Evolutionary conservation across 169 alveolate species (phyloP).

Genomic region (Theileria annulata): DNA sequence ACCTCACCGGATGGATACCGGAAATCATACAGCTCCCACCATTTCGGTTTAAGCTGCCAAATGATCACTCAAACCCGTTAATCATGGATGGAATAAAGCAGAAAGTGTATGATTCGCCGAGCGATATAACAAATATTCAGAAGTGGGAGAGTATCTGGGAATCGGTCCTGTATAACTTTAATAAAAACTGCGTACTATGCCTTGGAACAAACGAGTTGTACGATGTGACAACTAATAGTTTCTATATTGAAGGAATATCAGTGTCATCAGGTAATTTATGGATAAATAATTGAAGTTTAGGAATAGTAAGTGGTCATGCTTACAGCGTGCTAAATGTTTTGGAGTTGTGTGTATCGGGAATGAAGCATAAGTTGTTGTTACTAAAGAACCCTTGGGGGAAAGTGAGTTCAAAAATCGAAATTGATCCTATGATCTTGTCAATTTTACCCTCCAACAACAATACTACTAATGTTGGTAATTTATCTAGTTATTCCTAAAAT

Average conservation of each 20-base stretch:
- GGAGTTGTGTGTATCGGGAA: slow-evolving; percentile 57
- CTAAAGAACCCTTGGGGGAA: slow-evolving; percentile 93
- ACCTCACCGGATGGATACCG: slow-evolving; percentile 93
- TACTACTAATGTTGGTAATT: slow-evolving; percentile 6
- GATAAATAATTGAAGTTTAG: slow-evolving; percentile 34
- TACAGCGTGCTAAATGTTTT: slow-evolving; percentile 78
- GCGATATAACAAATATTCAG: not conserved
- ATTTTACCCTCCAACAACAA: slow-evolving; percentile 14
- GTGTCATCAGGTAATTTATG: slow-evolving; percentile 38
- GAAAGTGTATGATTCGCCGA: not conserved
- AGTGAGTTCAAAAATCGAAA: slow-evolving; percentile 86
- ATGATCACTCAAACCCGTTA: not conserved
- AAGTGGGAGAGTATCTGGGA: slow-evolving; percentile 69
- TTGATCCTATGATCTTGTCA: slow-evolving; percentile 71
- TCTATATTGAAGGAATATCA: slow-evolving; percentile 80
- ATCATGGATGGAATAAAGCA: not conserved
- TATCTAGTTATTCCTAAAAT: not conserved
- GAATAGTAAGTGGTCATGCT: slow-evolving; percentile 86
- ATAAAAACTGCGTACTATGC: slow-evolving; percentile 77
- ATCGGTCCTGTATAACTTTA: slow-evolving; percentile 69
- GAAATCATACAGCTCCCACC: slow-evolving; percentile 63
- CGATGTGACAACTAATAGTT: slow-evolving; percentile 74
- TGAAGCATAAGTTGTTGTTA: slow-evolving; percentile 73
- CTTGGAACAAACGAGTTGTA: slow-evolving; percentile 77
- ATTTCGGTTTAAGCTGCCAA: not conserved